phyloP scores from a whole-genome alignment of 371 early-diverging fungal genomes.

The Apophysomyces sp. region DNA sequence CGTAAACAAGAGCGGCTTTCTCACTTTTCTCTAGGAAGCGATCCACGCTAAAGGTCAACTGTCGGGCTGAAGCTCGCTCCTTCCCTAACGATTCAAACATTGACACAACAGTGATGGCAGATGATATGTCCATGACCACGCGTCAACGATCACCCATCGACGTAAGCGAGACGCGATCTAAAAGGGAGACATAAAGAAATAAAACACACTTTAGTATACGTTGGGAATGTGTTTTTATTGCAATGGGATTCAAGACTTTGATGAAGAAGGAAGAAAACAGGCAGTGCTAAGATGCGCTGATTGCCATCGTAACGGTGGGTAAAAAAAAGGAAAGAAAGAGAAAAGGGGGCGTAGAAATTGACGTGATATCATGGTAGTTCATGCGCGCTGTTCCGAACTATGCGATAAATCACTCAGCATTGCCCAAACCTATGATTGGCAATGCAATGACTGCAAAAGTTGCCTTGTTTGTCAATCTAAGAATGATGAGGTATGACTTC shows the following conservation, averaged over 20 bases:
- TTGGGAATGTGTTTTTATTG: slow-evolving; percentile 31
- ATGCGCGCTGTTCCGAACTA: slow-evolving; percentile 28
- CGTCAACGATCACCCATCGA: slow-evolving; percentile 21
- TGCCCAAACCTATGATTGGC: slow-evolving; percentile 43
- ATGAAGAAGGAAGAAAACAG: slow-evolving; percentile 13
- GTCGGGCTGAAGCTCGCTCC: background rate
- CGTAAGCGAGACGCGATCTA: slow-evolving; percentile 12
- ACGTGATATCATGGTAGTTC: slow-evolving; percentile 17
- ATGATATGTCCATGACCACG: slow-evolving; percentile 1
- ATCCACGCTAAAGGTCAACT: background rate
- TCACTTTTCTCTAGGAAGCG: background rate
- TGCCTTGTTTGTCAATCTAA: slow-evolving; percentile 37
- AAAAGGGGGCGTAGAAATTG: background rate
- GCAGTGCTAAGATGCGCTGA: slow-evolving; percentile 28
- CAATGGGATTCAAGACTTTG: slow-evolving; percentile 25
- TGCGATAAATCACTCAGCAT: slow-evolving; percentile 20
- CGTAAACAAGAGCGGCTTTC: background rate
- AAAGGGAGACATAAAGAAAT: background rate
- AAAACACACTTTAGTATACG: slow-evolving; percentile 23
- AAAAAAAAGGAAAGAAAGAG: slow-evolving; percentile 9
- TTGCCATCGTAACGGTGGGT: slow-evolving; percentile 42
- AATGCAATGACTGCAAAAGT: slow-evolving; percentile 46
- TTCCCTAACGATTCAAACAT: background rate
- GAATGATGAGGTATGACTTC: slow-evolving; percentile 36
- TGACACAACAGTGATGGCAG: background rate